Percentiles rank a stretch among this genome's conserved stretches.
These are phyloP conservation scores for Sporodiniella umbellata DNA, from an alignment of 371 early-diverging fungal genomes.

Conservation along the genomic window DNA sequence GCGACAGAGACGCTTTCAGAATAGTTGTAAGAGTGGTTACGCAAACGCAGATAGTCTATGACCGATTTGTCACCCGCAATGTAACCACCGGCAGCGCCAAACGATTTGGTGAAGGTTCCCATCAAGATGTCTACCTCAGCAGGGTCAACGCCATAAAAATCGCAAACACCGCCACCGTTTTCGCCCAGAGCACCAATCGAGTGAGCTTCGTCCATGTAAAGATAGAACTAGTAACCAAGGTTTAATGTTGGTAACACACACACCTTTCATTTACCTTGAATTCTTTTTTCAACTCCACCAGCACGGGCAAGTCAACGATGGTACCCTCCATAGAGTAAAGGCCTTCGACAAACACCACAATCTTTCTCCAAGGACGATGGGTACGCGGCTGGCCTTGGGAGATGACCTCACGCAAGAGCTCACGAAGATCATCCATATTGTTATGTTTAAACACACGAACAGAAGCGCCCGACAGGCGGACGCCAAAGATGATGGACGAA, in stretches of 20 bases:
- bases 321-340: conserved; percentile 99
- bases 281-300: conserved; percentile 90
- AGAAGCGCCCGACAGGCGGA: conserved; percentile 90
- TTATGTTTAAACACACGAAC: conserved; percentile 98
- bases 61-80: conserved; percentile 79
- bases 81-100: conserved; percentile 99
- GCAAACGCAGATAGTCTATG: conserved; percentile 83
- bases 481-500: conserved; percentile 95
- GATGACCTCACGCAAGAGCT: conserved; percentile 87
- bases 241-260: conserved; percentile 16
- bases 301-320: conserved; percentile 85
- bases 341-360: conserved; percentile 98
- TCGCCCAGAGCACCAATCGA: conserved; percentile 97
- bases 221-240: conserved; percentile 70
- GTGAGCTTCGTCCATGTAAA: conserved; percentile 99
- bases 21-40: conserved; percentile 85
- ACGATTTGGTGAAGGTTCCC: conserved; percentile 99
- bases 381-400: conserved; percentile 99
- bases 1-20: conserved; percentile 93
- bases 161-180: conserved; percentile 94
- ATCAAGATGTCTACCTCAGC: conserved; percentile 94
- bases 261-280: conserved; percentile 77
- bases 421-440: conserved; percentile 76
- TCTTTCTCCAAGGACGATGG: conserved; percentile 99
- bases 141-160: conserved; percentile 89